Evolutionary conservation across 176 grass and related monocot species (phyloP), one percentile per base, ranked within the genome.

Genomic region (Bromus sterilis): DNA sequence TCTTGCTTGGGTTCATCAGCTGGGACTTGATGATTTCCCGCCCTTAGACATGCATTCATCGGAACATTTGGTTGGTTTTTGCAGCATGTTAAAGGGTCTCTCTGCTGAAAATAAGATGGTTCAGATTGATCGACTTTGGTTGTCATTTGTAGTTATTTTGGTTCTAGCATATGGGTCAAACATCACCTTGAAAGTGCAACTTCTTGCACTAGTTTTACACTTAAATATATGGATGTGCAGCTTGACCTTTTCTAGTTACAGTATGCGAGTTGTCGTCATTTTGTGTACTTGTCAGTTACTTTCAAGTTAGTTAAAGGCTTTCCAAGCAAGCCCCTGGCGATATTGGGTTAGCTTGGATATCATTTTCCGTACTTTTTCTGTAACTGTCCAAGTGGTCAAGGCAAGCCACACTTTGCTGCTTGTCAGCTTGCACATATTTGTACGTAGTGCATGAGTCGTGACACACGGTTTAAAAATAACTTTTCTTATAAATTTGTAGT

Each of bases 231-330:
- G 14, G 33, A 36, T 46, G 61, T 18, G 12, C 75, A 46, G 37
- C 37, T 30, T 84, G 16, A 55, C 61, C 60, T 25, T 48, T 68
- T 48, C 37, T 7, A 53, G 24, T 69, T 51, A 43, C 9, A 55
- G 48, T 16, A 62, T n/a, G n/a, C 26, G 13, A 18, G 11, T 39
- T 51, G 1, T 23, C 63, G 55, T 72, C 49, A 71, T 84, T 32
- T 35, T 88, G 61, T 65, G 40, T 24, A 67, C 11, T 33, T 56
- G 20, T 60, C 41, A 53, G 70, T 85, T 70, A 81, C 71, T 85
- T 85, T 81, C 82, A 81, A 77, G 63, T 85, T 77, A 56, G 87
- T 85, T 89, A 89, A 85, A 56, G 42, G 73, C 78, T 89, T 89
- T 20, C n/a, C 7, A 29, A 10, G 76, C 24, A 85, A 81, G 82